These are phyloP conservation scores for Cercospora sp. DNA, from an alignment of 2,329 filamentous ascomycete species.

Conservation along the genomic window DNA sequence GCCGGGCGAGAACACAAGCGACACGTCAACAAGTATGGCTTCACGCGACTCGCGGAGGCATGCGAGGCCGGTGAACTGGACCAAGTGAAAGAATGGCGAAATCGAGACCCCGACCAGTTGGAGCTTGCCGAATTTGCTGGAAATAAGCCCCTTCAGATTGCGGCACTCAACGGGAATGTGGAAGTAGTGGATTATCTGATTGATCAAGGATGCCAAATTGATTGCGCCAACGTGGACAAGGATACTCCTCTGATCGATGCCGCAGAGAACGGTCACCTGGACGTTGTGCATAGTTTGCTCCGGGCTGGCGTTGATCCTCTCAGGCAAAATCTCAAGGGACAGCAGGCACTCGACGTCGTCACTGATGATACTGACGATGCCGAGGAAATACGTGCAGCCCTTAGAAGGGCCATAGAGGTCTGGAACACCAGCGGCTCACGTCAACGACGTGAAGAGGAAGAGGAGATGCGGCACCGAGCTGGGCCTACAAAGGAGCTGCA, in stretches of 20 bases:
- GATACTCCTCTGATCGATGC: slow-evolving; percentile 95
- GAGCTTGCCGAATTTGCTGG: slow-evolving; percentile 90
- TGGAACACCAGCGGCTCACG: slow-evolving; percentile 45
- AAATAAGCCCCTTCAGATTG: slow-evolving; percentile 95
- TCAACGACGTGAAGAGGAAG: slow-evolving; percentile 56
- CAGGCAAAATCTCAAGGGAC: slow-evolving; percentile 85
- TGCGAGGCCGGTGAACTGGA: slow-evolving; percentile 85
- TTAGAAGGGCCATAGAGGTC: slow-evolving; percentile 49
- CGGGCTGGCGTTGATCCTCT: slow-evolving; percentile 88
- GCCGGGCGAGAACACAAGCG: slow-evolving; percentile 71
- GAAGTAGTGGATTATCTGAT: slow-evolving; percentile 87
- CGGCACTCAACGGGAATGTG: slow-evolving; percentile 80
- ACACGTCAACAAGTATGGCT: slow-evolving; percentile 86
- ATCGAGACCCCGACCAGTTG: slow-evolving; percentile 81
- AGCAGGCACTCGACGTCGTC: slow-evolving; percentile 85
- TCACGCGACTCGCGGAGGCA: slow-evolving; percentile 85
- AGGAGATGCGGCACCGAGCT: slow-evolving; percentile 42
- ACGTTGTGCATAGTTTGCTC: slow-evolving; percentile 81
- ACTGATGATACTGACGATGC: slow-evolving; percentile 77
- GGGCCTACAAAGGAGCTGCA: slow-evolving; percentile 45
- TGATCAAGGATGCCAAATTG: slow-evolving; percentile 78
- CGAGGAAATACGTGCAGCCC: slow-evolving; percentile 61
- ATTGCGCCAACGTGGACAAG: slow-evolving; percentile 71
- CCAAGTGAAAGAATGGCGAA: slow-evolving; percentile 69
- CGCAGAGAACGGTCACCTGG: slow-evolving; percentile 90